A percentile compares a stretch with the other conserved stretches of the same genome.
Conservation (phyloP, 1,284 basidiomycete species). For the Puccinia triticina region DNA sequence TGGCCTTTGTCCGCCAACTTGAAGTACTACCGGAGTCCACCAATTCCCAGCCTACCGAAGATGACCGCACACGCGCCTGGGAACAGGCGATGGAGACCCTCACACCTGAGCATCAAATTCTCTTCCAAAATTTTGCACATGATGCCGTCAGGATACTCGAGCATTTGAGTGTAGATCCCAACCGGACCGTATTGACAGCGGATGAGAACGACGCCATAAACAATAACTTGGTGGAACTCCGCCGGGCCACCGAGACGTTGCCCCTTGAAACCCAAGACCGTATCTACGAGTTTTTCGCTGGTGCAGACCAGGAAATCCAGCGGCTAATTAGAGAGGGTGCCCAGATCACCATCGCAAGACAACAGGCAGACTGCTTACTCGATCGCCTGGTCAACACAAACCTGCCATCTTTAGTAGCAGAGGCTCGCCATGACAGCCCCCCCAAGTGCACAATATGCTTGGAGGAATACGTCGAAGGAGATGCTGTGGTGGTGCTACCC, state of each 20-base stretch:
- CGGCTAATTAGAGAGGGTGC: not conserved
- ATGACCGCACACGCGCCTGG: not conserved
- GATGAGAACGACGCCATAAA: not conserved
- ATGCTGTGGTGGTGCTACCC: not conserved
- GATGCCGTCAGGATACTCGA: not conserved
- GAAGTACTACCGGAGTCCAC: not conserved
- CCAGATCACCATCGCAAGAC: not conserved
- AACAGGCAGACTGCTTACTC: not conserved
- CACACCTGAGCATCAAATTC: not conserved
- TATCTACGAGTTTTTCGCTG: not conserved
- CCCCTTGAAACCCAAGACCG: too few relatives aligned
- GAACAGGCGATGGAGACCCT: not conserved
- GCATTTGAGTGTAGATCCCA: not conserved
- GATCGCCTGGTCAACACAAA: not conserved
- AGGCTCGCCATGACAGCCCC: not conserved
- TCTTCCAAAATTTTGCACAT: not conserved
- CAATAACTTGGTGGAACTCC: too few relatives aligned
- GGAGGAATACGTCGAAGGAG: not conserved
- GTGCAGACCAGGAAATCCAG: not conserved
- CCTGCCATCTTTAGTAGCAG: not conserved
- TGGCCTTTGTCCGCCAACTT: not conserved
- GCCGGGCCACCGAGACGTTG: too few relatives aligned
- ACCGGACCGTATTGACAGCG: not conserved
- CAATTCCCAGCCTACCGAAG: not conserved
- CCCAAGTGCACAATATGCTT: not conserved